A percentile compares a stretch with the other conserved stretches of the same genome.
Evolutionary conservation across 1,284 basidiomycete genomes (phyloP).

Genomic region (Ustilago trichophora): DNA sequence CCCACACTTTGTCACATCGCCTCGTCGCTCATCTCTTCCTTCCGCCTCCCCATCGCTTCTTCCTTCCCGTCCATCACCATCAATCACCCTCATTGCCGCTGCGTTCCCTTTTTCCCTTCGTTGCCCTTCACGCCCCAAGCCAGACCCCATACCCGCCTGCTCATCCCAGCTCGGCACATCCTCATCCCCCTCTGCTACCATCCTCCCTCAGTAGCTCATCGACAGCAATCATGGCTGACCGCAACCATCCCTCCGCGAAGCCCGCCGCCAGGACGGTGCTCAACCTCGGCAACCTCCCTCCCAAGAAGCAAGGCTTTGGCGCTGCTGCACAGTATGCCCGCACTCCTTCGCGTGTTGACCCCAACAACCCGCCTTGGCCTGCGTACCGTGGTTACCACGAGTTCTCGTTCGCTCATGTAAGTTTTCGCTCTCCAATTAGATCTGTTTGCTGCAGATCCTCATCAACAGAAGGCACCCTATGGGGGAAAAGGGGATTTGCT

Average conservation of each 20-base stretch:
- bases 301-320: constrained; percentile 60
- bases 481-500: no score
- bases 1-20: no score
- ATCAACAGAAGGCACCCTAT: no score
- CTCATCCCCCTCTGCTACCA: not conserved
- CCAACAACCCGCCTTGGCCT: constrained; percentile 96
- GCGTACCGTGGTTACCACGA: constrained; percentile 87
- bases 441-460: not conserved
- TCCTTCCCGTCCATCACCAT: constrained; percentile 15
- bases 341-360: constrained; percentile 69
- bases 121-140: not conserved
- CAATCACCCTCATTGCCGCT: not conserved
- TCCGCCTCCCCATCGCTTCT: not conserved
- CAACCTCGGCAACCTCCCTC: constrained; percentile 65
- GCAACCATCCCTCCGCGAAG: constrained; percentile 58
- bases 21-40: not conserved
- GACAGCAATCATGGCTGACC: constrained; percentile 51
- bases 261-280: constrained; percentile 64
- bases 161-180: not conserved
- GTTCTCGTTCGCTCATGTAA: constrained; percentile 85
- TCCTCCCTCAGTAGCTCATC: not conserved
- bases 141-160: constrained; percentile 1
- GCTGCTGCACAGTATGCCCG: constrained; percentile 47
- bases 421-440: constrained; percentile 15
- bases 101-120: not conserved